Evolutionary conservation across 257 asterid genomes (phyloP).

Genomic region (Galeopsis tetrahit): DNA sequence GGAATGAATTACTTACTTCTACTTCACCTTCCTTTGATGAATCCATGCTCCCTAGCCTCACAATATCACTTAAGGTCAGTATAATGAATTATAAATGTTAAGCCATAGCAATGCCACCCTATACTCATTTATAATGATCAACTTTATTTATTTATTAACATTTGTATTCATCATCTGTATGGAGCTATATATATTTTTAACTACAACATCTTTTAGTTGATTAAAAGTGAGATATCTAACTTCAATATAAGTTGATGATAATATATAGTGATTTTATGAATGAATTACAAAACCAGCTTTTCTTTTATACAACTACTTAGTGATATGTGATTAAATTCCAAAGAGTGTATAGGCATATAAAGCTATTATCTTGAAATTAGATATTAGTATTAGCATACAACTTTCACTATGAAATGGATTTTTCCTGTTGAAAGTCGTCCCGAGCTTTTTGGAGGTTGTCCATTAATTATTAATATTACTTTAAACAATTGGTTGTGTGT

Average conservation of each 20-base stretch:
- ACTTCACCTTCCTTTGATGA: background rate
- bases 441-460: slow-evolving; percentile 18
- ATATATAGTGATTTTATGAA: slow-evolving; percentile 16
- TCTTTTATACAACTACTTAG: slow-evolving; percentile 1
- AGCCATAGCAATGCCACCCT: slow-evolving; percentile 5
- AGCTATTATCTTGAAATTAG: too few species aligned
- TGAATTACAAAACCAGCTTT: background rate
- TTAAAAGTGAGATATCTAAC: background rate
- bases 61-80: background rate
- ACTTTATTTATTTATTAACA: background rate
- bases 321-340: slow-evolving; percentile 17
- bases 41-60: background rate
- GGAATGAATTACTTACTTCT: background rate
- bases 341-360: background rate
- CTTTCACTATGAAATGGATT: background rate
- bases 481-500: background rate
- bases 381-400: background rate
- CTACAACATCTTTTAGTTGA: background rate
- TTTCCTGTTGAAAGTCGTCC: slow-evolving; percentile 3
- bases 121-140: background rate
- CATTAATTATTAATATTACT: background rate
- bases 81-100: background rate
- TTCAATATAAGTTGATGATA: background rate
- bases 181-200: slow-evolving; percentile 1
- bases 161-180: background rate